Evolutionary conservation across 192 early-diverging fungal genomes (phyloP), one percentile per base, ranked within the genome.

Genomic region (Coemansia sp.): DNA sequence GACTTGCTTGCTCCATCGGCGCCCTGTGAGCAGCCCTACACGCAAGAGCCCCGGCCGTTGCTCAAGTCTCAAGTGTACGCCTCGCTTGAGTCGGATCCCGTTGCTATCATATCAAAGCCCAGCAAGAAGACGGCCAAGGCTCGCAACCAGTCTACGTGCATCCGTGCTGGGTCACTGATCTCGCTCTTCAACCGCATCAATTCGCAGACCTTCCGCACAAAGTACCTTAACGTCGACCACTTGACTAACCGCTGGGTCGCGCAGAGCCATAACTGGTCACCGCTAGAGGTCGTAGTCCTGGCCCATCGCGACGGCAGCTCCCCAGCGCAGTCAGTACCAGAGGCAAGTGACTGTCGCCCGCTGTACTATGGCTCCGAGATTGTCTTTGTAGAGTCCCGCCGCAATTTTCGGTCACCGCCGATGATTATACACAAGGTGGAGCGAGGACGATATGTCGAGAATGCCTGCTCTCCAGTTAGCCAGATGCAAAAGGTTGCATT

Each of bases 181-280:
- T 90, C 93, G 12, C 85, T 97, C 31, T 96, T 95, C 76, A 96
- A 95, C 68, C 92, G 95, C 64, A 91, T 94, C 73, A 94, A 93
- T 75, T 93, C 94, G 15, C 95, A 97, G 85, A 95, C 93, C 0
- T 92, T 93, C 62, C 89, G 89, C 55, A 96, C 95, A 49, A 92
- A 94, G 67, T 96, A 91, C 71, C 88, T 96, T 74, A 87, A 87
- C 18, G 86, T 90, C 10, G 85, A 89, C 69, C 74, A 80, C 58
- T 50, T 64, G 47, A 83, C 69, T 16, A 71, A 72, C 58, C 71
- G 78, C 49, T 80, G 74, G 83, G 69, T 85, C 5, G 83, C 83
- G 7, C 83, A 85, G 72, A 80, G 83, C 62, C 74, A 85, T 61
- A 85, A 85, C 73, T 85, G 83, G 83, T 80, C 83, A 58, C 77